A percentile compares a stretch with the other conserved stretches of the same genome.
phyloP scores from a whole-genome alignment of 148 eudicot genomes.

The Rhododendron ferrugineum region DNA sequence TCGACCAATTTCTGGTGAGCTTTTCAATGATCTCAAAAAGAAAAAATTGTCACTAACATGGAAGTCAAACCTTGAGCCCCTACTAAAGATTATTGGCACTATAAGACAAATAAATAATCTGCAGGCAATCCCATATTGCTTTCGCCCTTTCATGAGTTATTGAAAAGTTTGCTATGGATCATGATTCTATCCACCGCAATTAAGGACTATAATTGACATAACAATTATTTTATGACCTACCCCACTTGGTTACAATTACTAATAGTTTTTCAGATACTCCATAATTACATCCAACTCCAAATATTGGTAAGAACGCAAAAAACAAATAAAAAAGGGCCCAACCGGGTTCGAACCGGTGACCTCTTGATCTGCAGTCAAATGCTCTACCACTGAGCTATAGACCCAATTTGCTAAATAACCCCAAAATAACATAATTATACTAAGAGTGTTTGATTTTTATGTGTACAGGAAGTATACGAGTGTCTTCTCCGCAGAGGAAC shows the following conservation, averaged over 20 bases:
- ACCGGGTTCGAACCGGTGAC: background rate
- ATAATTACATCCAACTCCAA: no score
- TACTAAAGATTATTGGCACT: background rate
- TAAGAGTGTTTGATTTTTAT: background rate
- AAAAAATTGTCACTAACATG: background rate
- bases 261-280: background rate
- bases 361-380: background rate
- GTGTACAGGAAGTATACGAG: conserved; percentile 71
- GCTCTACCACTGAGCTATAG: background rate
- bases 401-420: background rate
- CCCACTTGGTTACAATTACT: background rate
- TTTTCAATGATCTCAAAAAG: background rate
- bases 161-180: background rate
- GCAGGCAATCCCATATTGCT: background rate
- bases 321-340: background rate
- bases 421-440: no score
- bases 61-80: background rate
- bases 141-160: background rate
- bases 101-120: background rate
- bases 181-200: background rate
- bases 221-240: background rate
- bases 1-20: background rate
- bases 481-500: conserved; percentile 69
- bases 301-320: background rate
- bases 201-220: background rate